Percentiles rank a stretch among this genome's conserved stretches.
Evolutionary conservation across 2,329 filamentous ascomycete species (phyloP).

Genomic region (Ceratocystis papillata): DNA sequence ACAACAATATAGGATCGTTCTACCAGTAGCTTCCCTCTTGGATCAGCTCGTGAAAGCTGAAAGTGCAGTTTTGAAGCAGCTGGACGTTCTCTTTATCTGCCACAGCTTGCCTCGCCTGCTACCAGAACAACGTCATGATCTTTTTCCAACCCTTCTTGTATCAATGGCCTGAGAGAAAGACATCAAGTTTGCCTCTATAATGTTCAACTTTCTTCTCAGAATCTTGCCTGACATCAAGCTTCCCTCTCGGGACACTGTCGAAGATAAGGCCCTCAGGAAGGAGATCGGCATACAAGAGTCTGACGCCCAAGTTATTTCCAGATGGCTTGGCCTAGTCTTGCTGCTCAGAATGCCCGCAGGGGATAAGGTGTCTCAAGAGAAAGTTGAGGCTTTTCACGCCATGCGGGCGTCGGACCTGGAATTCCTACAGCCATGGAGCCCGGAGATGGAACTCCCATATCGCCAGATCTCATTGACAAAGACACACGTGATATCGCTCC

Average conservation of each 20-base stretch:
- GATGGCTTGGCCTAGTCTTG: conserved; percentile 67
- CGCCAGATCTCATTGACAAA: conserved; percentile 35
- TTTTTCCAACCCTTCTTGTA: conserved; percentile 59
- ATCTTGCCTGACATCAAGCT: conserved; percentile 60
- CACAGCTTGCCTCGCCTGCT: conserved; percentile 54
- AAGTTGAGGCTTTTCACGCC: conserved; percentile 15
- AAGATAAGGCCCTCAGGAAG: conserved; percentile 59
- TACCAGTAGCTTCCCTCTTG: conserved; percentile 74
- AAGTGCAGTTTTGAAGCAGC: conserved; percentile 67
- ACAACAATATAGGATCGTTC: conserved; percentile 46
- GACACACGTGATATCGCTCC: conserved; percentile 53
- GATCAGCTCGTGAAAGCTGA: conserved; percentile 76
- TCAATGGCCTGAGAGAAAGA: conserved; percentile 51
- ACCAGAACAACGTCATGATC: conserved; percentile 52
- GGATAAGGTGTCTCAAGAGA: background rate
- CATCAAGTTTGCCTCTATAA: conserved; percentile 34
- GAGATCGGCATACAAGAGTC: conserved; percentile 54
- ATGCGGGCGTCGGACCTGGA: conserved; percentile 54
- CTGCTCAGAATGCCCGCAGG: conserved; percentile 40
- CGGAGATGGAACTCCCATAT: conserved; percentile 25
- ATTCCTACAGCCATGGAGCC: conserved; percentile 57
- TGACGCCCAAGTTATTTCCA: conserved; percentile 64
- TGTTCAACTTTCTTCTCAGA: conserved; percentile 76
- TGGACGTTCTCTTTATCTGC: conserved; percentile 79
- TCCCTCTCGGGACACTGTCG: conserved; percentile 65